Conservation (phyloP, 2,329 filamentous ascomycete genomes). For the Penicillium sp. region DNA sequence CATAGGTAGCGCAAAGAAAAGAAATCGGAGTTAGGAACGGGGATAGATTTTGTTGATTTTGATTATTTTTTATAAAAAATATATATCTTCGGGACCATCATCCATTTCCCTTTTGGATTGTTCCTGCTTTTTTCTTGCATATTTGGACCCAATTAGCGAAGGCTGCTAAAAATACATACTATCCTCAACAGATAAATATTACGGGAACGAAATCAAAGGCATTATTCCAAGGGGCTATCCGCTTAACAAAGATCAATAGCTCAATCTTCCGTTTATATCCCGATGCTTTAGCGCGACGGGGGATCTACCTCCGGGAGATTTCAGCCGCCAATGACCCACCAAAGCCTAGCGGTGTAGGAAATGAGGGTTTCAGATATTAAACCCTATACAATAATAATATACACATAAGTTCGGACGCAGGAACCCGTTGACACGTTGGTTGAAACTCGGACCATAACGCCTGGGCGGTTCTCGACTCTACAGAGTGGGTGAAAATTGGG, state of each 20-base stretch:
- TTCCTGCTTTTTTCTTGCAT: no score
- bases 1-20: no score
- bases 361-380: neutral
- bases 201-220: neutral
- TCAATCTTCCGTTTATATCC: neutral
- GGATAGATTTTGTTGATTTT: no score
- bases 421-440: neutral
- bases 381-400: neutral
- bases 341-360: neutral
- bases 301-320: neutral
- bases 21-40: no score
- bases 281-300: neutral
- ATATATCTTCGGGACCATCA: no score
- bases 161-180: no score
- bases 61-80: no score
- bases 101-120: no score
- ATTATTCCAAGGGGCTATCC: neutral
- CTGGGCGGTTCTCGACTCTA: no score
- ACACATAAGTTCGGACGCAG: neutral
- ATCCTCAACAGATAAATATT: neutral
- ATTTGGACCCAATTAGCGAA: no score
- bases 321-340: neutral
- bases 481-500: no score
- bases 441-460: neutral
- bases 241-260: neutral